Evolutionary conservation across 1,139 yeast species (phyloP), one percentile per base, ranked within the genome.

Genomic region (Hemisphaericaspora subhashii): DNA sequence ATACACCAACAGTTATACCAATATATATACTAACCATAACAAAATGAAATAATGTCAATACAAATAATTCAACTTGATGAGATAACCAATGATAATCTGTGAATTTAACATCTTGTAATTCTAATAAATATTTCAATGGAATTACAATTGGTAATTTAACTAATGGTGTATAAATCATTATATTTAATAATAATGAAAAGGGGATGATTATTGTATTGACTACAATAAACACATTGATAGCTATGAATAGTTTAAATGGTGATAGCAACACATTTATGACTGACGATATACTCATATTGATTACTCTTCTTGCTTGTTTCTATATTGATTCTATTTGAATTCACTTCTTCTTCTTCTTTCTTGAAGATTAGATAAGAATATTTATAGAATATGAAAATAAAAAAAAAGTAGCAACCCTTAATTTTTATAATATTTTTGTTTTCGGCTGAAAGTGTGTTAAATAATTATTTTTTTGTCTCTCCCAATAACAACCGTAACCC

Each of bases 121-220:
- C 51, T 14, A 47, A 33, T 3, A 47, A 17, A 26, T 45, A 47
- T 8, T 33, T 36, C 9, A 45, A 29, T 3, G 51, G 51, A 7
- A 39, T 33, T 8, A 47, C 24, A 5, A 47, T 17, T 7, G 51
- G 51, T 14, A 47, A 34, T 33, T 45, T 45, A 17, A 47, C 35
- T 15, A 47, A 40, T 14, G 48, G 48, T 9, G 38, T 42, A 34
- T 45, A 47, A 3, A 45, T 31, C 21, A 40, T 31, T 17, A 47
- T 42, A 14, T 39, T 35, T 9, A 47, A 16, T 15, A 39, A 31
- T 14, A 47, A 27, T 10, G 32, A 12, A 1, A 45, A 6, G 10
- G 51, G 51, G 5, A 42, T 44, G 26, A 45, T 29, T 18, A 47
- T 17, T 1, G 44, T 33, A 18, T 45, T 45, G 20, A 33, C 27